Evolutionary conservation across 2,329 filamentous ascomycete genomes (phyloP).

Genomic region (Cladosporium phlei): DNA sequence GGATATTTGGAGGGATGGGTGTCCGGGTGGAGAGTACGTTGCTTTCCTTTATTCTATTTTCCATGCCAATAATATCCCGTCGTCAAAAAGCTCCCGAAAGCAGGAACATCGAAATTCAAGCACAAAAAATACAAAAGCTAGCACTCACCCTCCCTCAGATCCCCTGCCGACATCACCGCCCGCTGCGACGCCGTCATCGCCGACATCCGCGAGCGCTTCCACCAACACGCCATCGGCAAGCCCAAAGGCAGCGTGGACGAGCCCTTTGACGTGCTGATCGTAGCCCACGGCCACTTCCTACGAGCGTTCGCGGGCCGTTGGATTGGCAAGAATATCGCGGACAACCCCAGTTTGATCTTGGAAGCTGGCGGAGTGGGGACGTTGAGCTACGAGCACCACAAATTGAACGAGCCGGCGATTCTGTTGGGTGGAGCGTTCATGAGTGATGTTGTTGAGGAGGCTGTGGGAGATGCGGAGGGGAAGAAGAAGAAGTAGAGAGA

Average conservation of each 20-base stretch:
- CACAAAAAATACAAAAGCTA: too few relatives aligned
- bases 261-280: constrained; percentile 66
- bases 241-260: constrained; percentile 31
- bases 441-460: constrained; percentile 44
- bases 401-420: constrained; percentile 47
- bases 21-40: constrained; percentile 64
- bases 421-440: constrained; percentile 49
- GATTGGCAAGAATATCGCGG: constrained; percentile 66
- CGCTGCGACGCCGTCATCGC: constrained; percentile 71
- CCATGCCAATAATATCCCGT: too few relatives aligned
- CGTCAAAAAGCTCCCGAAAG: too few relatives aligned
- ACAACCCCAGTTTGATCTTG: constrained; percentile 74
- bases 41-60: too few relatives aligned
- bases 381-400: constrained; percentile 49
- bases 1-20: constrained; percentile 88
- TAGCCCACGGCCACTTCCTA: constrained; percentile 87
- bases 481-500: constrained; percentile 3
- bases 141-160: constrained; percentile 43
- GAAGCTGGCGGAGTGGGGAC: constrained; percentile 57
- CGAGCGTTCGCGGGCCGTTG: constrained; percentile 84
- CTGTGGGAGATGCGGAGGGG: constrained; percentile 33
- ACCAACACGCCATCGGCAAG: constrained; percentile 50
- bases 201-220: constrained; percentile 59
- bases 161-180: constrained; percentile 64
- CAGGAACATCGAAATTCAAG: too few relatives aligned